phyloP scores from a whole-genome alignment of 345 rosid genomes.

The Pistacia vera region DNA sequence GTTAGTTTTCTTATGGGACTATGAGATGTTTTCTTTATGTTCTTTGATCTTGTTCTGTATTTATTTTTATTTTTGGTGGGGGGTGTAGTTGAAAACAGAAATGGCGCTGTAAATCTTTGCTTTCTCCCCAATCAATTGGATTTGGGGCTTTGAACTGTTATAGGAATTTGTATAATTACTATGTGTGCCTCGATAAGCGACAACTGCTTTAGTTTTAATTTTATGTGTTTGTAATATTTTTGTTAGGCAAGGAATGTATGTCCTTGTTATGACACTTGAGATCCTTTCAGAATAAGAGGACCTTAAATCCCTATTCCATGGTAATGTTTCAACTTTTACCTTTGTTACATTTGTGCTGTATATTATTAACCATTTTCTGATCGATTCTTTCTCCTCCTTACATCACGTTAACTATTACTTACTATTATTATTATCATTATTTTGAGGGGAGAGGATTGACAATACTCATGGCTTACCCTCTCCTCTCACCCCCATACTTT shows the following conservation, averaged over 20 bases:
- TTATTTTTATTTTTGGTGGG: too few species aligned
- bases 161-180: background rate
- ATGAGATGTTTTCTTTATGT: background rate
- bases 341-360: background rate
- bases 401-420: too few species aligned
- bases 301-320: conserved; percentile 69
- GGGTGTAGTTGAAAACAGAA: background rate
- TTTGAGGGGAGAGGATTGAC: background rate
- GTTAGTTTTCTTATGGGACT: background rate
- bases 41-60: too few species aligned
- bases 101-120: background rate
- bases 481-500: too few species aligned
- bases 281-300: conserved; percentile 71
- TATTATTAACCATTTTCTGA: background rate
- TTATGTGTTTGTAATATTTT: conserved; percentile 1
- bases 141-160: background rate
- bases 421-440: background rate
- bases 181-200: background rate
- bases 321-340: conserved; percentile 33
- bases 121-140: conserved; percentile 7
- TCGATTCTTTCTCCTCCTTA: background rate
- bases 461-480: background rate
- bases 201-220: conserved; percentile 7
- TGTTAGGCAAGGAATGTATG: conserved; percentile 79
- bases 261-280: conserved; percentile 81